phyloP scores from a whole-genome alignment of 495 filamentous ascomycete species.

The Zalerion maritima region DNA sequence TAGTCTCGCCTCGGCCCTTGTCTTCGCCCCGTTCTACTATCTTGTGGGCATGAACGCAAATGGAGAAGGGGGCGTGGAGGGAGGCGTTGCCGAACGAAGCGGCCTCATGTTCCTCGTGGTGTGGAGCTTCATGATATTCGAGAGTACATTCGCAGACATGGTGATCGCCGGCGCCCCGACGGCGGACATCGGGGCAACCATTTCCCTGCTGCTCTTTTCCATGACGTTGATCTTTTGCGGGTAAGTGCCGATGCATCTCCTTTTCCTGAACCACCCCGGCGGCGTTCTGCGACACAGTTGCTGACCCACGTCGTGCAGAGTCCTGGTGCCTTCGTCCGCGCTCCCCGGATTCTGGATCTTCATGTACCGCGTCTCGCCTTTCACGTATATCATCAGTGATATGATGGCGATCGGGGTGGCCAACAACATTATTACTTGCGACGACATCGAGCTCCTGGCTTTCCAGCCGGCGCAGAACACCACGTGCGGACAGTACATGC shows the following conservation, averaged over 20 bases:
- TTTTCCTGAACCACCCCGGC: no score
- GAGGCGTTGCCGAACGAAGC: constrained; percentile 33
- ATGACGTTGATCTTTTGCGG: constrained; percentile 47
- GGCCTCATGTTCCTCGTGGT: constrained; percentile 45
- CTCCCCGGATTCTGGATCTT: constrained; percentile 60
- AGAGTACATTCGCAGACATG: constrained; percentile 51
- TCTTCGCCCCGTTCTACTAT: constrained; percentile 51
- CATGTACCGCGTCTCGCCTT: constrained; percentile 54
- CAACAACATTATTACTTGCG: constrained; percentile 34
- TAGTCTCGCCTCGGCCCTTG: constrained; percentile 42
- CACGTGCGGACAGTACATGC: constrained; percentile 38
- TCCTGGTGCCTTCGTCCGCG: constrained; percentile 36
- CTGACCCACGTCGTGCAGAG: constrained; percentile 18
- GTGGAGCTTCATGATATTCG: constrained; percentile 41
- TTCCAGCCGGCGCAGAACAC: constrained; percentile 34
- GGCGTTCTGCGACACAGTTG: no score
- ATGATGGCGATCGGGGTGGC: constrained; percentile 41
- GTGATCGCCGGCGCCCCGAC: constrained; percentile 47
- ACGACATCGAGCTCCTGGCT: constrained; percentile 33
- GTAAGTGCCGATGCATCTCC: no score
- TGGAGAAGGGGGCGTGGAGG: constrained; percentile 31
- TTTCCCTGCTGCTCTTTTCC: constrained; percentile 48
- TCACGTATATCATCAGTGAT: constrained; percentile 46
- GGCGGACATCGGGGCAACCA: constrained; percentile 46
- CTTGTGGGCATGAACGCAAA: constrained; percentile 41